Percentiles rank a stretch among this genome's conserved stretches.
Evolutionary conservation across 2,329 filamentous ascomycete species (phyloP).

Genomic region (Talaromyces sp.): DNA sequence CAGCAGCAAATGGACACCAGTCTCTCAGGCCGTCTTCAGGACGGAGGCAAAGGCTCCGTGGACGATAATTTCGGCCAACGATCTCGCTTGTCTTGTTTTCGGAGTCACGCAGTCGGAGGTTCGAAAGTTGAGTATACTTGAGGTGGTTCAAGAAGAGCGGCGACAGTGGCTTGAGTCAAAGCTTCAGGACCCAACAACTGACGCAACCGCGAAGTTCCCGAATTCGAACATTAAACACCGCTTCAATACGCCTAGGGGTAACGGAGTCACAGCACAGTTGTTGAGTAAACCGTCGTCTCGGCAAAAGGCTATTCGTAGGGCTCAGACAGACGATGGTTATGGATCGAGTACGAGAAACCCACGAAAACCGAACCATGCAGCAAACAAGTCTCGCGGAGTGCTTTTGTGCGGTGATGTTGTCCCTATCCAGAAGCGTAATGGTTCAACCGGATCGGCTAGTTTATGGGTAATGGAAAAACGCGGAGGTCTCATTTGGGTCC

Average conservation of each 20-base stretch:
- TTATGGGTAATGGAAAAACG: slow-evolving; percentile 98
- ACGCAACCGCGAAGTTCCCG: slow-evolving; percentile 35
- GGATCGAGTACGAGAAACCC: slow-evolving; percentile 42
- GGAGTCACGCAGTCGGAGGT: slow-evolving; percentile 97
- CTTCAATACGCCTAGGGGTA: slow-evolving; percentile 48
- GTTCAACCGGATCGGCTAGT: slow-evolving; percentile 83
- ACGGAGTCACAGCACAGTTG: slow-evolving; percentile 80
- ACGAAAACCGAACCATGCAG: slow-evolving; percentile 62
- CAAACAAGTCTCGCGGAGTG: slow-evolving; percentile 77
- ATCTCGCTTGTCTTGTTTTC: slow-evolving; percentile 94
- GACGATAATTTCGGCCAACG: slow-evolving; percentile 95
- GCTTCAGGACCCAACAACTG: slow-evolving; percentile 59
- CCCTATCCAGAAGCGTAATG: slow-evolving; percentile 93
- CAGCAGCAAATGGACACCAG: slow-evolving; percentile 81
- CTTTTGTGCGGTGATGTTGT: slow-evolving; percentile 96
- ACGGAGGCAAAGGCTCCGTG: slow-evolving; percentile 87
- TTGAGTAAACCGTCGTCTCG: slow-evolving; percentile 73
- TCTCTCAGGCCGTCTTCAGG: slow-evolving; percentile 93
- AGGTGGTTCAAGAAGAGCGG: slow-evolving; percentile 86
- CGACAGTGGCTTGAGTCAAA: slow-evolving; percentile 86
- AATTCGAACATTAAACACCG: slow-evolving; percentile 33
- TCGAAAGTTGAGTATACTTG: slow-evolving; percentile 86
- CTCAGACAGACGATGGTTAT: slow-evolving; percentile 57
- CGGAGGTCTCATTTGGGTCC: slow-evolving; percentile 89
- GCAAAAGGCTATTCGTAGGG: slow-evolving; percentile 41